Base-by-base conservation (phyloP, 2,329 filamentous ascomycete species). In the Fusarium sterilihyphosum region DNA sequence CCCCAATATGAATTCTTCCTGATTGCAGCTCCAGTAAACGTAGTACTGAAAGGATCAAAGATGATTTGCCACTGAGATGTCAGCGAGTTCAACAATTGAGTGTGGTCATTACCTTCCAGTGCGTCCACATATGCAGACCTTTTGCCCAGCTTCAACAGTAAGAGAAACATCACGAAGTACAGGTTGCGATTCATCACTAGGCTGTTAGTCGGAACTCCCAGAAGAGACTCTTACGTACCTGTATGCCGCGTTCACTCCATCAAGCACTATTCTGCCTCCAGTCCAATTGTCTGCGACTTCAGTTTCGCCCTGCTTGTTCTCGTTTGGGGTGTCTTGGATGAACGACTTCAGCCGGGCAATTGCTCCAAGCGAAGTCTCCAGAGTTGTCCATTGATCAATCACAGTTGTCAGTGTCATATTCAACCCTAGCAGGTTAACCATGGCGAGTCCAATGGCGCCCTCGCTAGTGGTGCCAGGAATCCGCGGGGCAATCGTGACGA, bases 51-150 rank as follows among this genome's bases (percentile, higher is more conserved):
- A 86, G 80, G 1, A 88, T 77, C 3, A 89, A 80, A 0, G 86
- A 87, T 0, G 84, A 86, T 77, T 89, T 89, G 5, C 88, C 87
- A 63, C 86, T 88, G 16, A 11, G 6, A 10, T 2, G 12, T 74
- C 8, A 74, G 67, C 17, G 12, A 16, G 26, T 13, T 24, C 22
- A 10, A 8, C 1, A 1, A 17, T 5, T 18, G 1, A 8, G 1
- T 0, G 6, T 18, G 8, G 6, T 1, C 2, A 26, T 26, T 61
- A 66, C 72, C 72, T 74, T 43, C 87, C 87, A 11, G 85, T 88
- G 1, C 87, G 85, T 6, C 88, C 88, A 59, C 86, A 87, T 11
- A 89, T 81, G 11, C 84, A 87, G 8, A 89, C 80, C 46, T 86
- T 88, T 67, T 86, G 82, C 0, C 86, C 86, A 0, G 83, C 77